These are phyloP conservation scores for Aspergillus costaricaensis DNA, from an alignment of 2,329 filamentous ascomycete species.

Conservation along the genomic window DNA sequence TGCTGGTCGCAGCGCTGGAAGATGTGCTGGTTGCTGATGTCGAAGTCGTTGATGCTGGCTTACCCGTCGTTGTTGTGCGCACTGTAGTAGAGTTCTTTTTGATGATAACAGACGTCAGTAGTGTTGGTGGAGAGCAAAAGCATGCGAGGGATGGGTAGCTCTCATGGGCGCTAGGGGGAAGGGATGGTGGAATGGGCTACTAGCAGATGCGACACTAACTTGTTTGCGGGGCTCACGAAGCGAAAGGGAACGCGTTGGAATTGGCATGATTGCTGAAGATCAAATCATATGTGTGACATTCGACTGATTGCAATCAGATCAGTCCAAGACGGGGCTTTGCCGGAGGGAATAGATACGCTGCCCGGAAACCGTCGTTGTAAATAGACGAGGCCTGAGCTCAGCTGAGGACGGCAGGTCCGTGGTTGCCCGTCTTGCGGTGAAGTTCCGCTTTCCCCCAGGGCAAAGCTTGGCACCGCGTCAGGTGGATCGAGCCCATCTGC, in stretches of 20 bases:
- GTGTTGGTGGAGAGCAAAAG: slow-evolving; percentile 11
- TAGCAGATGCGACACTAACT: slow-evolving; percentile 26
- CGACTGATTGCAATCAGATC: not conserved
- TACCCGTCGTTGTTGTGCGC: slow-evolving; percentile 22
- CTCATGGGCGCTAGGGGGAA: slow-evolving; percentile 7
- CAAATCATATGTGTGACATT: not conserved
- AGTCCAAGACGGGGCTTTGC: not conserved
- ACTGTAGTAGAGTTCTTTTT: slow-evolving; percentile 27
- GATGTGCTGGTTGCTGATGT: slow-evolving; percentile 7
- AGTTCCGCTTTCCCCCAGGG: not conserved
- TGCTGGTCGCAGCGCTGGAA: slow-evolving; percentile 16
- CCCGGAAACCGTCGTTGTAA: slow-evolving; percentile 1
- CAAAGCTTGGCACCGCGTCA: slow-evolving; percentile 12
- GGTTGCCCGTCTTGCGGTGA: slow-evolving; percentile 8
- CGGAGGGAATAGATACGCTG: not conserved
- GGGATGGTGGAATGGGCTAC: slow-evolving; percentile 1
- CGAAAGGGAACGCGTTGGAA: slow-evolving; percentile 41
- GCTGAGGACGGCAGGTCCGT: slow-evolving; percentile 3
- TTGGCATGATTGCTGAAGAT: slow-evolving; percentile 36
- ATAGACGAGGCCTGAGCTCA: slow-evolving; percentile 9
- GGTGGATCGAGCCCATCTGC: not conserved
- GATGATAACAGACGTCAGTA: slow-evolving; percentile 19
- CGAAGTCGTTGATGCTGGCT: slow-evolving; percentile 16
- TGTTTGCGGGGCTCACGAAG: slow-evolving; percentile 38
- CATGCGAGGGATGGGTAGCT: slow-evolving; percentile 5